Conservation (phyloP, 306 rosid species). For the Vigna radiata region DNA sequence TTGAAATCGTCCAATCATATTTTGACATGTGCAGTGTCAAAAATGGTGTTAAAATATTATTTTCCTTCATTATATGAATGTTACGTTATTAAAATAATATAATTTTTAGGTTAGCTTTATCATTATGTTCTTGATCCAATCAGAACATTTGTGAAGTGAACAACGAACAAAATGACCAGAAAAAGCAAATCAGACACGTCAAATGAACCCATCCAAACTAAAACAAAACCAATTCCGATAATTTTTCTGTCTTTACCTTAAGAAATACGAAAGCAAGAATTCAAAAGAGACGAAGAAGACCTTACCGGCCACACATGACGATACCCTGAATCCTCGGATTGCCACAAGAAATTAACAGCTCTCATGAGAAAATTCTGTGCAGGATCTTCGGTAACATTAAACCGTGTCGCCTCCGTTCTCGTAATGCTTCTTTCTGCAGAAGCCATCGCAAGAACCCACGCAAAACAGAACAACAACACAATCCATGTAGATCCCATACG, state of each 20-base stretch:
- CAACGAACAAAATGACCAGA: not conserved
- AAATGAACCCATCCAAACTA: not conserved
- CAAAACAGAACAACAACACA: conserved; percentile 54
- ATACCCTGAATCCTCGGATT: conserved; percentile 60
- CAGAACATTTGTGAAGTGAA: not conserved
- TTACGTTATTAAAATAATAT: too few relatives aligned
- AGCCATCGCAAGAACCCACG: conserved; percentile 53
- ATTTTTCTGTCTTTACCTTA: conserved; percentile 7
- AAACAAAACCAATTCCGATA: not conserved
- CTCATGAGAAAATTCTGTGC: conserved; percentile 46
- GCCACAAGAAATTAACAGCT: conserved; percentile 81
- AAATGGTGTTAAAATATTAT: too few relatives aligned
- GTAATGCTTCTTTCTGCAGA: conserved; percentile 64
- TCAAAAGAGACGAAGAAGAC: not conserved
- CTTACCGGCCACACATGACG: conserved; percentile 89
- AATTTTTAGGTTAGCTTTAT: not conserved
- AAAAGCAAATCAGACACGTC: not conserved
- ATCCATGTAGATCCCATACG: conserved; percentile 51
- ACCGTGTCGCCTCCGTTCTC: conserved; percentile 49
- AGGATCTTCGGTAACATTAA: conserved; percentile 41
- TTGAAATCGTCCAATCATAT: too few relatives aligned
- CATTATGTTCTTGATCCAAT: not conserved
- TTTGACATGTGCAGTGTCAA: too few relatives aligned
- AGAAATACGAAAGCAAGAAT: not conserved
- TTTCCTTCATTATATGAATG: too few relatives aligned